Base-by-base conservation (phyloP, 2,329 filamentous ascomycete genomes). In the Penicillium sclerotigenum region DNA sequence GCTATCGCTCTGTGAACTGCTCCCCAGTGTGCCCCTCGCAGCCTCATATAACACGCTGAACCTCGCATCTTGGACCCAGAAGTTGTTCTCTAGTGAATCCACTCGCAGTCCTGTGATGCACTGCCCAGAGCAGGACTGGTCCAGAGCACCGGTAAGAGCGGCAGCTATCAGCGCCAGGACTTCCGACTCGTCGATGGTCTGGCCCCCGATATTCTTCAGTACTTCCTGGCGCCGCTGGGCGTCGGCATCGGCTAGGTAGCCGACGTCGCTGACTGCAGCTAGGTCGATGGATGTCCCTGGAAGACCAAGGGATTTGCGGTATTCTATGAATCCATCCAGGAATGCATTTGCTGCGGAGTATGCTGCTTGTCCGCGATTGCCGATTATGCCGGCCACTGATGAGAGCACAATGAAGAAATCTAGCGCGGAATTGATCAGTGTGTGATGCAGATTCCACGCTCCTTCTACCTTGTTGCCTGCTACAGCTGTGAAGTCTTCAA, bases 61-160 rank as follows among this genome's bases (percentile, higher is more conserved):
- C 65, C 82, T 83, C 51, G 78, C 79, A 47, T 85, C 82, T 2
- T 74, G 66, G 4, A 77, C 77, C 77, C 81, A 85, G 71, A 82
- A 84, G 70, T 70, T 6, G 75, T 73, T 22, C 75, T 79, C 58
- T 5, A 59, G 52, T 10, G 51, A 56, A 13, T 48, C 42, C 34
- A 83, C 78, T 52, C 77, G 75, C 66, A 84, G 77, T 2, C 82
- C 82, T 0, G 81, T 84, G 58, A 84, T 81, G 36, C 76, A 77
- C 63, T 84, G 81, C 40, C 71, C 75, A 54, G 78, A 75, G 66
- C 79, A 83, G 0, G 73, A 68, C 0, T 64, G 60, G 0, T 67
- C 67, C 4, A 82, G 62, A 28, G 74, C 71, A 1, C 80, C 81
- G 6, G 68, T 74, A 38, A 85, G 79, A 18, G 81, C 80, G 0